A percentile compares a stretch with the other conserved stretches of the same genome.
Conservation (phyloP, 345 rosid genomes). For the Linum trigynum region DNA sequence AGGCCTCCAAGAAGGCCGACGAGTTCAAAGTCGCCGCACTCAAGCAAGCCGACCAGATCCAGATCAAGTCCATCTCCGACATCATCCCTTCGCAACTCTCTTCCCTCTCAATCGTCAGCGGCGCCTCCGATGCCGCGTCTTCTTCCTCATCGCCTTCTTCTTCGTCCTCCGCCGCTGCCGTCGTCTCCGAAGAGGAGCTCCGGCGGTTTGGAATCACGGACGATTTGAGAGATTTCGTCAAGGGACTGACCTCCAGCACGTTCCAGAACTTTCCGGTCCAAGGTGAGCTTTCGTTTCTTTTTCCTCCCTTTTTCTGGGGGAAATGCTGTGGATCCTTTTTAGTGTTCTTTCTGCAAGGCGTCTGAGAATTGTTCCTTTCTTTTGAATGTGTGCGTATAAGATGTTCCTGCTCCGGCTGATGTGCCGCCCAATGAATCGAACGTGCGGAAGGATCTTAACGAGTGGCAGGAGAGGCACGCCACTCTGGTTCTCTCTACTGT, state of each 20-base stretch:
- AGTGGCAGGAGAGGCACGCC: slow-evolving; percentile 97
- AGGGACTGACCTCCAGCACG: slow-evolving; percentile 67
- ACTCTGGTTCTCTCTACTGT: slow-evolving; percentile 81
- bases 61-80: slow-evolving; percentile 66
- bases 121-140: neutral
- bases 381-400: slow-evolving; percentile 27
- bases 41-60: slow-evolving; percentile 89
- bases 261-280: slow-evolving; percentile 71
- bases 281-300: slow-evolving; percentile 25
- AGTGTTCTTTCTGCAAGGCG: neutral
- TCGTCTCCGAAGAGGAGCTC: slow-evolving; percentile 41
- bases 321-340: neutral
- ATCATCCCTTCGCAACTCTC: slow-evolving; percentile 53
- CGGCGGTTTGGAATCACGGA: slow-evolving; percentile 67
- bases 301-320: no score
- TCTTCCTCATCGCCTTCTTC: slow-evolving; percentile 20
- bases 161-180: slow-evolving; percentile 22
- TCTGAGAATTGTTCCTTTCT: slow-evolving; percentile 5
- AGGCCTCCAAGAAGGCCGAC: slow-evolving; percentile 81
- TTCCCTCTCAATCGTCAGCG: slow-evolving; percentile 31
- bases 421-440: slow-evolving; percentile 38
- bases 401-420: slow-evolving; percentile 40
- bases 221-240: slow-evolving; percentile 74
- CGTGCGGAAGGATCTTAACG: slow-evolving; percentile 79
- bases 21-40: slow-evolving; percentile 59